These are phyloP conservation scores for Apiospora sp. DNA, from an alignment of 2,329 filamentous ascomycete species.

Conservation along the genomic window DNA sequence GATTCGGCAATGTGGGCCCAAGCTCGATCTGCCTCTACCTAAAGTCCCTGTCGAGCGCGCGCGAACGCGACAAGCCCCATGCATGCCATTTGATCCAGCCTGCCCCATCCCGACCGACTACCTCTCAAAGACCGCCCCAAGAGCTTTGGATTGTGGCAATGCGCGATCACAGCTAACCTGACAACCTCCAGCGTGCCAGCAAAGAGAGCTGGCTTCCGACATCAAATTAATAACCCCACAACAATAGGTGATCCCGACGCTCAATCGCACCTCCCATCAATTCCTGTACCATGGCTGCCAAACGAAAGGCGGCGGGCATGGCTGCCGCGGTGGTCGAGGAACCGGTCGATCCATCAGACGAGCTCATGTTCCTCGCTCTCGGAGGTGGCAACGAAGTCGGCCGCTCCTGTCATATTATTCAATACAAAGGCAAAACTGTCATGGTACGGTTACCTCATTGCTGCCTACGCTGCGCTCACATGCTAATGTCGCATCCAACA, in stretches of 20 bases:
- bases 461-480: slow-evolving; percentile 25
- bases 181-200: slow-evolving; percentile 3
- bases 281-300: slow-evolving; percentile 77
- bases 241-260: slow-evolving; percentile 3
- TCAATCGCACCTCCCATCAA: neutral
- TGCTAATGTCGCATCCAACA: slow-evolving; percentile 47
- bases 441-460: slow-evolving; percentile 71
- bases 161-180: neutral
- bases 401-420: slow-evolving; percentile 94
- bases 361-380: slow-evolving; percentile 91
- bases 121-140: neutral
- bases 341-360: slow-evolving; percentile 89
- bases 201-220: neutral
- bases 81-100: slow-evolving; percentile 17
- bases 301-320: slow-evolving; percentile 83
- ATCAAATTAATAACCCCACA: neutral
- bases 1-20: neutral
- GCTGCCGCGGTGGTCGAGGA: slow-evolving; percentile 74
- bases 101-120: slow-evolving; percentile 13
- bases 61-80: slow-evolving; percentile 4
- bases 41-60: slow-evolving; percentile 17
- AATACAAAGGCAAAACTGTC: slow-evolving; percentile 99
- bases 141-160: slow-evolving; percentile 9
- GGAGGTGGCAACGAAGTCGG: slow-evolving; percentile 98
- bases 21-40: neutral